Conservation (phyloP, 2,329 filamentous ascomycete species). For the Exophiala sp. region DNA sequence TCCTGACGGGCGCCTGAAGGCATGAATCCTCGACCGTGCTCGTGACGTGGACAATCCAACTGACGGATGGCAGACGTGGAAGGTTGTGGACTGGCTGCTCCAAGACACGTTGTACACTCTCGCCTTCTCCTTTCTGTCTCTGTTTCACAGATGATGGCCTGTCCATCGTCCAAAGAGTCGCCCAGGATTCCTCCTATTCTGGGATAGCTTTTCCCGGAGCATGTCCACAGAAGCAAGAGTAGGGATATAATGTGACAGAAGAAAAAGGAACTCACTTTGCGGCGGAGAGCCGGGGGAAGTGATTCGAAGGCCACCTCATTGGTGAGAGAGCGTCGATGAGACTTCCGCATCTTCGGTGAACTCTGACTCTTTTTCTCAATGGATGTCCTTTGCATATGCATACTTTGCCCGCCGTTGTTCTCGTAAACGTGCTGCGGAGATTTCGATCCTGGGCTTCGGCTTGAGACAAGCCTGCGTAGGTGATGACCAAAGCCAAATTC, state of each 20-base stretch:
- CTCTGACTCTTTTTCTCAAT: background rate
- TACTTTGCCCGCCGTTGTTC: background rate
- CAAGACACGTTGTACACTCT: too few species aligned
- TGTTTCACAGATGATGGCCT: conserved; percentile 1
- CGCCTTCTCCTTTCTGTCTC: background rate
- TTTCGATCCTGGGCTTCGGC: too few species aligned
- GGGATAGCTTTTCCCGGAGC: background rate
- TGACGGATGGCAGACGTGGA: background rate
- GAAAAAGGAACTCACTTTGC: conserved; percentile 48
- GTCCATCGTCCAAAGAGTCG: background rate
- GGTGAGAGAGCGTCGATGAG: conserved; percentile 13
- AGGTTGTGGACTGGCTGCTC: background rate
- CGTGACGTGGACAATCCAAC: background rate
- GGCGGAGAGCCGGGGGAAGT: conserved; percentile 50
- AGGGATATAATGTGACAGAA: conserved; percentile 7
- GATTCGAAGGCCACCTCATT: conserved; percentile 43
- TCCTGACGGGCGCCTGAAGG: background rate
- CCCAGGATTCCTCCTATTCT: background rate
- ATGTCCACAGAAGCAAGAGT: conserved; percentile 10
- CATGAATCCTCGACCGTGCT: too few species aligned
- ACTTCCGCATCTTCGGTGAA: conserved; percentile 16
- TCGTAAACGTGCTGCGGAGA: background rate
- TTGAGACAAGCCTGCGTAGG: background rate
- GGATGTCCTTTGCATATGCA: background rate
- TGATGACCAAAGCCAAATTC: background rate